Conservation (phyloP, 176 grass and related monocot genomes). For the maize (Zea mays) region Zm-B73-REFERENCE-NAM-5.0 NC_050103.1:167343501-167344000, state of each 20-base stretch:
- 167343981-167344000: constrained; percentile 95
- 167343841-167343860: too few species aligned
- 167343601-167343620: too few species aligned
- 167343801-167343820: not conserved
- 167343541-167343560: not conserved
- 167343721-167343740: not conserved
- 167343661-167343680: too few species aligned
- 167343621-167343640: too few species aligned
- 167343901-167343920: constrained; percentile 85
- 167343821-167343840: not conserved
- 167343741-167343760: not conserved
- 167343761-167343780: not conserved
- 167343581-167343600: too few species aligned
- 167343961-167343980: constrained; percentile 79
- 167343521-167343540: not conserved
- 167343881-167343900: constrained; percentile 67
- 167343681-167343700: too few species aligned
- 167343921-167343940: constrained; percentile 88
- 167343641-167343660: not conserved
- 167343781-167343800: not conserved
- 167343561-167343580: too few species aligned
- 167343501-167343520: not conserved
- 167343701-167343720: too few species aligned
- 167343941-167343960: constrained; percentile 95
- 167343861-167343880: rapidly evolving